Base-by-base conservation (phyloP, 1,284 basidiomycete genomes). In the Cutaneotrichosporon cavernicola region DNA sequence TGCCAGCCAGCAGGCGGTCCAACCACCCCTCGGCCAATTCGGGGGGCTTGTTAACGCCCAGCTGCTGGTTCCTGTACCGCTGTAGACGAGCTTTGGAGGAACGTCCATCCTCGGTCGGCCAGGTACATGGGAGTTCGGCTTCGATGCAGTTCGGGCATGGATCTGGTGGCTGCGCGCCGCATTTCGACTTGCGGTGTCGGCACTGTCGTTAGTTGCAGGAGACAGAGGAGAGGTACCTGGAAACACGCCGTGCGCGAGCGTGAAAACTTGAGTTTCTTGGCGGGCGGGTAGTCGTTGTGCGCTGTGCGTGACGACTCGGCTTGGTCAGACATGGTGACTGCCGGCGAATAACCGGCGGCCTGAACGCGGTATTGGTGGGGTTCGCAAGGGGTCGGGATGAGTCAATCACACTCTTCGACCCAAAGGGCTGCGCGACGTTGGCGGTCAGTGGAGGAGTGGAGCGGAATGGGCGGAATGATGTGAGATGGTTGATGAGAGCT, bases 71-170 rank as follows among this genome's bases (percentile, higher is more conserved):
- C 10, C 64, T 57, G 38, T 61, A 65, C 31, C 68, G 59, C 62
- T 67, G 60, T 57, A 67, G 60, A 14, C 70, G 57, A 13, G 69
- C 69, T 53, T 70, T 65, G 11, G 65, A 60, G 2, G 68, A 70
- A 26, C 72, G 60, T 16, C 72, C 72, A 40, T 73, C 72, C 40
- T 67, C 67, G 0, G 64, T 65, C 18, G 72, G 72, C 72, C 72
- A 73, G 22, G 51, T 50, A 40, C 72, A 73, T 3, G 55, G 51
- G 16, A 72, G 18, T 9, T 67, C 63, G 7, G 66, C 69, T 51
- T 69, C 65, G 56, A 73, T 52, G 50, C 72, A 73, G 58, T 68
- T 73, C 9, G 66, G 63, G 31, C 72, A 73, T 30, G 72, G 67
- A 30, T 62, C 68, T 14, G 72, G 71, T 7, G 70, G 69, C 1